Evolutionary conservation across 176 grass and related monocot species (phyloP).

Genomic region (Oryza punctata): DNA sequence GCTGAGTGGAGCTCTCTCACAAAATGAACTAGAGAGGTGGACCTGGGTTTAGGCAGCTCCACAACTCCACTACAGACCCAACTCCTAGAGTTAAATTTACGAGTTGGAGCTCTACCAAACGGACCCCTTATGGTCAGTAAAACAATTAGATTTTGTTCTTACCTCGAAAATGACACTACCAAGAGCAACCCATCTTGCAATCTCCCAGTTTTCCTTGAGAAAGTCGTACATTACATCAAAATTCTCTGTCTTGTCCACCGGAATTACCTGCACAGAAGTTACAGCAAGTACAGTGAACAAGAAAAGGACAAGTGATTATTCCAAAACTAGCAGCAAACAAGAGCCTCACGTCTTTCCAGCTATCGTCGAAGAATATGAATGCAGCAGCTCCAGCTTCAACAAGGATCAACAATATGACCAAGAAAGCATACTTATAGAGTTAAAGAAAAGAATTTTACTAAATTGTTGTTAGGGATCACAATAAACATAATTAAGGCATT

Average conservation of each 20-base stretch:
- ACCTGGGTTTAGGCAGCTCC: too few species aligned
- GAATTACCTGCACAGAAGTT: constrained; percentile 69
- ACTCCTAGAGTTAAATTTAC: too few species aligned
- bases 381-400: constrained; percentile 82
- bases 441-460: constrained; percentile 60
- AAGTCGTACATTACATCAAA: constrained; percentile 86
- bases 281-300: constrained; percentile 2
- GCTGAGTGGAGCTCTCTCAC: too few species aligned
- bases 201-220: constrained; percentile 85
- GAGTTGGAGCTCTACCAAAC: too few species aligned
- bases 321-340: constrained; percentile 9
- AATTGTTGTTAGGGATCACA: constrained; percentile 9
- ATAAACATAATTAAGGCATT: not conserved
- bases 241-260: constrained; percentile 76
- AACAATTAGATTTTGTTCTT: not conserved
- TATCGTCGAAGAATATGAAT: constrained; percentile 97
- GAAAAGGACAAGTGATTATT: constrained; percentile 21
- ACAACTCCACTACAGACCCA: too few species aligned
- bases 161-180: constrained; percentile 88
- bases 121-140: not conserved
- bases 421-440: constrained; percentile 78
- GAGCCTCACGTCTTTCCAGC: constrained; percentile 95
- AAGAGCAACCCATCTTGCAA: constrained; percentile 90
- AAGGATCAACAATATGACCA: constrained; percentile 76
- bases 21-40: too few species aligned